A percentile compares a stretch with the other conserved stretches of the same genome.
These are phyloP conservation scores for Narthecium ossifragum DNA, from an alignment of 106 monocot genomes.

Conservation along the genomic window DNA sequence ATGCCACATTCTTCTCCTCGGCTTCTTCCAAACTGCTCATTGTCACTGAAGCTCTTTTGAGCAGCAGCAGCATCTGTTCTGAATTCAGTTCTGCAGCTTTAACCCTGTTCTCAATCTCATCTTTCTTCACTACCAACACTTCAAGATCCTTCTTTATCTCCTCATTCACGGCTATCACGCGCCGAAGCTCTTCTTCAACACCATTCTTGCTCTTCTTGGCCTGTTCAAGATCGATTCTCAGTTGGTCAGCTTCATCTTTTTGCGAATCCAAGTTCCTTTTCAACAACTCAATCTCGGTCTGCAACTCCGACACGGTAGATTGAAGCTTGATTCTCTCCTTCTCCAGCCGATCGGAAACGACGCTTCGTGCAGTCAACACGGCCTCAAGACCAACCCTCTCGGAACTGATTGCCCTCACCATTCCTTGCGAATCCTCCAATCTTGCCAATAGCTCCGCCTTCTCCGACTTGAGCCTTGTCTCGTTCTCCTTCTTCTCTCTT, in stretches of 20 bases:
- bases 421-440: background rate
- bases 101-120: background rate
- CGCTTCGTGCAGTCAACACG: background rate
- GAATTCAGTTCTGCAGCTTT: background rate
- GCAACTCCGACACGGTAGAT: background rate
- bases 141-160: slow-evolving; percentile 6
- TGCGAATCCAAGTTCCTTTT: background rate
- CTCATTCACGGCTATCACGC: background rate
- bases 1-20: background rate
- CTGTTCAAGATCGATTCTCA: slow-evolving; percentile 17
- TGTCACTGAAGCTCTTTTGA: background rate
- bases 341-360: too few species aligned
- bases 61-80: background rate
- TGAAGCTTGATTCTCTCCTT: background rate
- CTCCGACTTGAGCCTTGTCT: background rate
- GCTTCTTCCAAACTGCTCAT: background rate
- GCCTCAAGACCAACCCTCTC: background rate
- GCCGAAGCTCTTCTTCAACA: slow-evolving; percentile 9
- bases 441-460: background rate
- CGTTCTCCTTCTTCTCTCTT: background rate
- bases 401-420: background rate
- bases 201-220: slow-evolving; percentile 19
- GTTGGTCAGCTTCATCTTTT: background rate
- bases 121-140: background rate
- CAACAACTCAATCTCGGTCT: slow-evolving; percentile 10